Base-by-base conservation (phyloP, 805 yeast species). In the Suhomyces faveliae region DNA sequence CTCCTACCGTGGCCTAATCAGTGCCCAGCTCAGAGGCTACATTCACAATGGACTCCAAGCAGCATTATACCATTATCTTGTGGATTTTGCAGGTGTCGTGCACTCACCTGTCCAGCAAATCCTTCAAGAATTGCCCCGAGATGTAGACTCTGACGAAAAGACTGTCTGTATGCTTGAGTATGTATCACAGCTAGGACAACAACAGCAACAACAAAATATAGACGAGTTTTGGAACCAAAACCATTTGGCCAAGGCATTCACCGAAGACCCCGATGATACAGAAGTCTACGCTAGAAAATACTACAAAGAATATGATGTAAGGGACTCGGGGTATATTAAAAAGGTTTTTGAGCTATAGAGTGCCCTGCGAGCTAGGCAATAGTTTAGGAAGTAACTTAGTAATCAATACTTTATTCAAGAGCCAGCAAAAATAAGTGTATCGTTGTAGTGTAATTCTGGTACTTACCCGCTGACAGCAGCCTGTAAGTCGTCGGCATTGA, bases 401-500 rank as follows among this genome's bases (percentile, higher is more conserved):
- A 37, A 37, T 37, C 13, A 37, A 37, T 37, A 27, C 30, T 12
- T 10, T 33, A 33, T 33, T 33, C 15, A 15, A 33, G 37, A 33
- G n/a, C 37, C 37, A 33, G 37, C 37, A 33, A 33, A 33, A 33
- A 33, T 17, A 33, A 33, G 37, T n/a, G n/a, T n/a, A n/a, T n/a
- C n/a, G n/a, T n/a, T n/a, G n/a, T n/a, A n/a, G n/a, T n/a, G n/a
- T n/a, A n/a, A n/a, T n/a, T 12, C 13, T 27, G 30, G 30, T 4
- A 5, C 35, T 42, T 33, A 43, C 13, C 42, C 53, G 17, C 50
- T 55, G 20, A 70, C 61, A 15, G 73, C 74, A 25, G 59, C 62
- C 40, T 59, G 60, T 42, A 70, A 58, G 40, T 70, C 75, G 7
- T 64, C 68, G 9, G 72, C 74, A 51, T 66, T 68, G 43, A 70